Evolutionary conservation across 768 basidiomycete genomes (phyloP).

Genomic region (Russula emetica): DNA sequence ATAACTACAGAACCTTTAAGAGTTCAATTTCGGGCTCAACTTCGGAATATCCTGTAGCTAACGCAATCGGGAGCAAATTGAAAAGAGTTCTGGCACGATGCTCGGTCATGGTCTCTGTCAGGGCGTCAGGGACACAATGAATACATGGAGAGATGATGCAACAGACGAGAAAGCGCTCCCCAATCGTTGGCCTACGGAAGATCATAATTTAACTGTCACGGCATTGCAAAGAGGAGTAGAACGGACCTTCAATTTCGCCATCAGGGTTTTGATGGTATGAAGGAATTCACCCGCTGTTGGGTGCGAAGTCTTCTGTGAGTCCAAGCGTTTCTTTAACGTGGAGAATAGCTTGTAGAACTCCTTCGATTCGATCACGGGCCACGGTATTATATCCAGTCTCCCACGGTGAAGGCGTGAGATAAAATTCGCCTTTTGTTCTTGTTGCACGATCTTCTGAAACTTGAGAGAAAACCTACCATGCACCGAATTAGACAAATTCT

Average conservation of each 20-base stretch:
- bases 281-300: constrained; percentile 51
- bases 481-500: background rate
- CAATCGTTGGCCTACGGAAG: constrained; percentile 53
- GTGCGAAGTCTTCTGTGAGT: constrained; percentile 49
- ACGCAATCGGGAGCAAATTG: constrained; percentile 43
- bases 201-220: too few species aligned
- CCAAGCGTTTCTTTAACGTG: constrained; percentile 43
- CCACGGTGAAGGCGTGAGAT: constrained; percentile 57
- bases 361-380: too few species aligned
- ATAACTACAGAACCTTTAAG: constrained; percentile 42
- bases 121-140: background rate
- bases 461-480: constrained; percentile 48
- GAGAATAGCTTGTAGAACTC: constrained; percentile 58
- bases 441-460: constrained; percentile 56
- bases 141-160: background rate
- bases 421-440: constrained; percentile 59
- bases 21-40: constrained; percentile 45
- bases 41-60: constrained; percentile 46
- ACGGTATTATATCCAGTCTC: constrained; percentile 53
- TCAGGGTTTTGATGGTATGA: constrained; percentile 54
- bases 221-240: too few species aligned
- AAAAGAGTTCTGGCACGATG: constrained; percentile 43
- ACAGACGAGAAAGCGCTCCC: constrained; percentile 58
- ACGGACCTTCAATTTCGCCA: constrained; percentile 61
- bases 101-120: constrained; percentile 45